These are phyloP conservation scores for Rasamsonia emersonii DNA, from an alignment of 2,329 filamentous ascomycete species.

Conservation along the genomic window DNA sequence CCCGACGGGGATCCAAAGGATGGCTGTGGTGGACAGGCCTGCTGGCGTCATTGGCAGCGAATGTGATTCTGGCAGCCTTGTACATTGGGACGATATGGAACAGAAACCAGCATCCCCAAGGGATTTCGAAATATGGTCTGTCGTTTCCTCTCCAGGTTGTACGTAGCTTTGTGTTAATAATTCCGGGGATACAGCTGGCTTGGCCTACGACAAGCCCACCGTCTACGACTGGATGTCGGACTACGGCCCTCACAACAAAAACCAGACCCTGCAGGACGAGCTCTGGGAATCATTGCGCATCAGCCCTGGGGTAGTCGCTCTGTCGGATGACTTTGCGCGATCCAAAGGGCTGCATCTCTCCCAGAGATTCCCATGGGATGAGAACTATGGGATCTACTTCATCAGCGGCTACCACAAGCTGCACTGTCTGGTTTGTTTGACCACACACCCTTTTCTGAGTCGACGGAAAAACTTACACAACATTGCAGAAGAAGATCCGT, in stretches of 20 bases:
- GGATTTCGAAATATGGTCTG: background rate
- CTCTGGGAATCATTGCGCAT: conserved; percentile 1
- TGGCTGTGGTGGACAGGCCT: no score
- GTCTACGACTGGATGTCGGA: background rate
- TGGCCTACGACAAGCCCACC: background rate
- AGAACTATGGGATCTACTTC: conserved; percentile 19
- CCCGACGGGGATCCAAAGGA: no score
- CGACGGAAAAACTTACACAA: no score
- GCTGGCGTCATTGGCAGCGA: no score
- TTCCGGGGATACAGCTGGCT: background rate
- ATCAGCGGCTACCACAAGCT: conserved; percentile 21
- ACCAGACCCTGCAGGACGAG: background rate
- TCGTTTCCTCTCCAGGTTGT: background rate
- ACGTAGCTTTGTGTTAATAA: background rate
- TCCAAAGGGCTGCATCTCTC: conserved; percentile 13
- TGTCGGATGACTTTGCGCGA: conserved; percentile 12
- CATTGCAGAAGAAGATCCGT: conserved; percentile 12
- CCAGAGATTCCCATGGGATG: conserved; percentile 24
- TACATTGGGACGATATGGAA: no score
- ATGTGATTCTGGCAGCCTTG: no score
- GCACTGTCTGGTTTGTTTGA: conserved; percentile 25
- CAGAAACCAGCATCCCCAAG: no score
- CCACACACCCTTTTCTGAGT: background rate
- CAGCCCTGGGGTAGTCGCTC: conserved; percentile 12
- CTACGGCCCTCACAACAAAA: background rate